Evolutionary conservation across 306 rosid genomes (phyloP).

Genomic region (Sesbania bispinosa): DNA sequence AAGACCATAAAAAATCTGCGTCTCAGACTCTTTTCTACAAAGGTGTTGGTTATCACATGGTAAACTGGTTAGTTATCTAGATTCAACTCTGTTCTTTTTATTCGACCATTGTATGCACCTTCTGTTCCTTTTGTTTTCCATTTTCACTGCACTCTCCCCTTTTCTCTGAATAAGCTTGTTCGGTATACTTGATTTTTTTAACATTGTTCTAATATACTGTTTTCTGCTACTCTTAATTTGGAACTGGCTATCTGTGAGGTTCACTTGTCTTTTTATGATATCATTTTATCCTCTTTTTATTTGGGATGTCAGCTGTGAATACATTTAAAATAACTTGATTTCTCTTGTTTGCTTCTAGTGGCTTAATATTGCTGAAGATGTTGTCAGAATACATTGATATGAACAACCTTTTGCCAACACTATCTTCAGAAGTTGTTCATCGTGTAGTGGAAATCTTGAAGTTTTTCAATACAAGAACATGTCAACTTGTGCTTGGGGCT

Average conservation of each 20-base stretch:
- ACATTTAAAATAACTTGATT: slow-evolving; percentile 16
- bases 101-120: background rate
- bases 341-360: slow-evolving; percentile 54
- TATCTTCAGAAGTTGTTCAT: slow-evolving; percentile 92
- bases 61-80: slow-evolving; percentile 88
- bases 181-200: background rate
- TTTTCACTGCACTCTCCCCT: background rate
- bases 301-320: slow-evolving; percentile 16
- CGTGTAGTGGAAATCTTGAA: slow-evolving; percentile 93
- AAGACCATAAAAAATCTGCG: slow-evolving; percentile 72
- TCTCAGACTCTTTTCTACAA: slow-evolving; percentile 70
- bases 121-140: background rate
- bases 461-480: slow-evolving; percentile 95
- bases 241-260: slow-evolving; percentile 2
- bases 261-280: slow-evolving; percentile 16
- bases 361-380: slow-evolving; percentile 95
- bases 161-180: background rate
- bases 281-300: background rate
- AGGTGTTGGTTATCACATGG: slow-evolving; percentile 94
- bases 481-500: slow-evolving; percentile 99
- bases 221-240: slow-evolving; percentile 9
- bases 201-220: background rate
- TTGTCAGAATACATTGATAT: slow-evolving; percentile 92
- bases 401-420: slow-evolving; percentile 72
- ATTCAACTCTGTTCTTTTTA: too few species aligned